Evolutionary conservation across 495 filamentous ascomycete species (phyloP), one percentile per base, ranked within the genome.

Genomic region (Lasiosphaeria miniovina): DNA sequence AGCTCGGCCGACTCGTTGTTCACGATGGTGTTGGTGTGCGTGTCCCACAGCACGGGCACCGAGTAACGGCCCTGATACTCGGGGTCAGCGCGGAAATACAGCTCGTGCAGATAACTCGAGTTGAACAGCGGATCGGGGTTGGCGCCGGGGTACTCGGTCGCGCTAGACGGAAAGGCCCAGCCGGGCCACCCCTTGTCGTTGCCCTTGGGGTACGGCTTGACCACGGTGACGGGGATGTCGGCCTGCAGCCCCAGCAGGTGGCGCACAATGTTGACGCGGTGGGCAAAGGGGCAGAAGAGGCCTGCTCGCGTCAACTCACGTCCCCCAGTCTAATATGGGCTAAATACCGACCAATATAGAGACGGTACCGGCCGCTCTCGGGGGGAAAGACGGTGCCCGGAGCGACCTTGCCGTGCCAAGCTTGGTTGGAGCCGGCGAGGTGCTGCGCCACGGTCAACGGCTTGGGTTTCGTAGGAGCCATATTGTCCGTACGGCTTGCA

Each of bases 1-100:
- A 94, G 89, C 78, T 93, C 90, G 67, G 82, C 84, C 63, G 86
- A 89, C 77, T 93, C 90, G 65, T 94, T 93, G 75, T 80, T 90
- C 53, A 92, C 89, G 64, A 93, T 90, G 31, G 82, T 85, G 61
- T 84, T 77, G 50, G 74, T 73, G 73, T 88, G 84, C 65, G 80
- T 89, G 74, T 94, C 90, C 80, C 87, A 93, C 14, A 94, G 77
- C 24, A 83, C 81, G 0, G 90, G 90, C 3, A 93, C 88, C 1
- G 89, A 92, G 74, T 85, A 92, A 11, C 89, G 80, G 2, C 88
- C 89, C 49, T 77, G 72, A 69, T 90, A 94, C 38, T 77, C 67
- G 0, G 84, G 80, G 64, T 91, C 80, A 3, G 81, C 86, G 49
- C 82, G 78, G 69, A 87, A 82, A 72, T 93, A 94, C n/a, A 93